phyloP scores from a whole-genome alignment of 768 basidiomycete genomes.

The Podaxis rugospora region DNA sequence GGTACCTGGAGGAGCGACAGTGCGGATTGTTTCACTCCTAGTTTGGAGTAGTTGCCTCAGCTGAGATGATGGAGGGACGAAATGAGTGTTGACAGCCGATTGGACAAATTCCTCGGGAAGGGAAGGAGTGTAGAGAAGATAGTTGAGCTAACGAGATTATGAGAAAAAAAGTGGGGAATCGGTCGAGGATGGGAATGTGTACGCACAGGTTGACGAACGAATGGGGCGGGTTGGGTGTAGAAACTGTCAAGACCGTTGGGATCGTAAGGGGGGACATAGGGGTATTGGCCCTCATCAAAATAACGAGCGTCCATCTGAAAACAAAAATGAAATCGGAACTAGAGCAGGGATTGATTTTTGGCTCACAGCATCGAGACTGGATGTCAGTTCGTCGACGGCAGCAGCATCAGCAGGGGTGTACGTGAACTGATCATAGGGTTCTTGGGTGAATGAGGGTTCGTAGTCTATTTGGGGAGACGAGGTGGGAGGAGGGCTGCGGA shows the following conservation, averaged over 20 bases:
- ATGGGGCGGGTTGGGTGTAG: slow-evolving; percentile 40
- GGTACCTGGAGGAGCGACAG: slow-evolving; percentile 33
- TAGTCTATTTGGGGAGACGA: slow-evolving; percentile 12
- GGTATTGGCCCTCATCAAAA: slow-evolving; percentile 26
- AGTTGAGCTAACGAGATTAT: slow-evolving; percentile 60
- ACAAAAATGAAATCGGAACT: neutral
- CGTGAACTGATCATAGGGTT: slow-evolving; percentile 17
- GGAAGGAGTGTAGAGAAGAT: slow-evolving; percentile 84
- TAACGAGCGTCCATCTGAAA: slow-evolving; percentile 25
- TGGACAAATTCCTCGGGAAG: slow-evolving; percentile 52
- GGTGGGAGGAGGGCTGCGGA: neutral
- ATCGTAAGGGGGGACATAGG: slow-evolving; percentile 18
- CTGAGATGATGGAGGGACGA: slow-evolving; percentile 50
- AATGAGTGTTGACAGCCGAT: slow-evolving; percentile 51
- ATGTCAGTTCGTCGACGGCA: slow-evolving; percentile 5
- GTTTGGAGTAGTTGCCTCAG: slow-evolving; percentile 42
- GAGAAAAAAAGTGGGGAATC: neutral
- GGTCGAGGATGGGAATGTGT: neutral
- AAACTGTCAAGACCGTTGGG: slow-evolving; percentile 19
- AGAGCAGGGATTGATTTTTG: neutral
- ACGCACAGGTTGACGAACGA: slow-evolving; percentile 65
- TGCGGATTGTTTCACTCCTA: slow-evolving; percentile 67
- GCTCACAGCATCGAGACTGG: neutral
- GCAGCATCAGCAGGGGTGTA: slow-evolving; percentile 2
- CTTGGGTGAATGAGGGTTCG: neutral